phyloP scores from a whole-genome alignment of 768 basidiomycete species.

The Suillus alpinus region DNA sequence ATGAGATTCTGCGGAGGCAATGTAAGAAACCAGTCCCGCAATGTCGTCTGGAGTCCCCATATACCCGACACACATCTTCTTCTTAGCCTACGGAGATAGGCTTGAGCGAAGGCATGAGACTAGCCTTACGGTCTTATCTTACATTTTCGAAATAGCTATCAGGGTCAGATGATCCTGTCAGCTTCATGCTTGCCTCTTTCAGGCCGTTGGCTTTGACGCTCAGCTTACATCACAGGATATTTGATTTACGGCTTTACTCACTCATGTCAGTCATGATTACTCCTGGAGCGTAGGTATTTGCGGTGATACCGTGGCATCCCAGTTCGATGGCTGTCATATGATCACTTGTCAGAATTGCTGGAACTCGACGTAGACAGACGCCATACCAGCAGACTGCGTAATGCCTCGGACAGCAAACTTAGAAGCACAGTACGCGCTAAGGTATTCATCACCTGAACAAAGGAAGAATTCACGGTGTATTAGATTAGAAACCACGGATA shows the following conservation, averaged over 20 bases:
- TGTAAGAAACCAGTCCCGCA: slow-evolving; percentile 26
- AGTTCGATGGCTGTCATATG: slow-evolving; percentile 23
- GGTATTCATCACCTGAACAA: not conserved
- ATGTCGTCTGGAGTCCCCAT: slow-evolving; percentile 18
- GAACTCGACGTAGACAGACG: not conserved
- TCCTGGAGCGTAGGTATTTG: slow-evolving; percentile 29
- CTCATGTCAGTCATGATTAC: slow-evolving; percentile 24
- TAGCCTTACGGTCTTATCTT: not conserved
- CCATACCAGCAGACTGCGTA: slow-evolving; percentile 21
- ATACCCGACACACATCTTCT: slow-evolving; percentile 7
- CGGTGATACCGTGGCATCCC: slow-evolving; percentile 22
- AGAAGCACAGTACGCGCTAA: slow-evolving; percentile 23
- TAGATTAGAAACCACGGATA: too few relatives aligned
- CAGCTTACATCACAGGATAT: not conserved
- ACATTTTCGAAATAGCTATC: not conserved
- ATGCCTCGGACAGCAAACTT: slow-evolving; percentile 34
- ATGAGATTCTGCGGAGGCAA: slow-evolving; percentile 25
- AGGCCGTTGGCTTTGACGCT: not conserved
- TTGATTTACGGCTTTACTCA: slow-evolving; percentile 5
- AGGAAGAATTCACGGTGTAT: not conserved
- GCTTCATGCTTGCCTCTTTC: slow-evolving; percentile 3
- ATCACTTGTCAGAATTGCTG: not conserved
- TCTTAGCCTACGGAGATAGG: not conserved
- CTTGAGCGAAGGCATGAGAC: not conserved
- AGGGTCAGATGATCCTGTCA: not conserved